A percentile compares a stretch with the other conserved stretches of the same genome.
Conservation (phyloP, 768 basidiomycete genomes). For the Mycena albidolilacea region DNA sequence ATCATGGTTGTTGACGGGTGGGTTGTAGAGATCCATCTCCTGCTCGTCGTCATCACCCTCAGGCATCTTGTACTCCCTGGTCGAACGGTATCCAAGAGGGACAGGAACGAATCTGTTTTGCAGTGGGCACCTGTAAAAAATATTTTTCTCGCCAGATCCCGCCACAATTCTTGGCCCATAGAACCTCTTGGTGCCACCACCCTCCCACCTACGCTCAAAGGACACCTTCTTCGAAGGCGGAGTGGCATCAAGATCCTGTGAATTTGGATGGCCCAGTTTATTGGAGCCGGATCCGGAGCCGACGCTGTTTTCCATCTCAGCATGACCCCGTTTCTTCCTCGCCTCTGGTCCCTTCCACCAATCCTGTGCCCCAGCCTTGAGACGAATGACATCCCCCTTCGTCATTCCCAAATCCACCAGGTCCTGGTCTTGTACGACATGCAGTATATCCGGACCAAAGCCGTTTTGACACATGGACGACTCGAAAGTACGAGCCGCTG, state of each 20-base stretch:
- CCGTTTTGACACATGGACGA: too few relatives aligned
- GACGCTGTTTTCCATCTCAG: not conserved
- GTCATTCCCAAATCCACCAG: too few relatives aligned
- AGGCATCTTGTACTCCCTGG: not conserved
- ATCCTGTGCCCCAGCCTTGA: conserved; percentile 27
- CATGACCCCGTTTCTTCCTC: conserved; percentile 16
- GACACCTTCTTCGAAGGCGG: conserved; percentile 14
- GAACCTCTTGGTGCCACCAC: conserved; percentile 10
- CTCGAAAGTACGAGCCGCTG: too few relatives aligned
- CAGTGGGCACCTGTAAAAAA: conserved; percentile 7
- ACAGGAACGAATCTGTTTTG: not conserved
- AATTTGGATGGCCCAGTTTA: not conserved
- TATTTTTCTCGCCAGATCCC: not conserved
- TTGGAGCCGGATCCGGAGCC: not conserved
- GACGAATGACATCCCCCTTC: conserved; percentile 12
- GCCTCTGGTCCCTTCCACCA: conserved; percentile 37
- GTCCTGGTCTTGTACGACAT: too few relatives aligned
- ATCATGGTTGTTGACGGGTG: not conserved
- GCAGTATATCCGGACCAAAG: too few relatives aligned
- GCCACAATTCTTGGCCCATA: conserved; percentile 6
- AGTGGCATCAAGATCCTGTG: not conserved
- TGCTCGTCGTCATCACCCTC: not conserved
- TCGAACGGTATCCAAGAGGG: conserved; percentile 19
- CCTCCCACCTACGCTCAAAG: conserved; percentile 4
- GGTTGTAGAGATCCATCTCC: conserved; percentile 5